A percentile compares a stretch with the other conserved stretches of the same genome.
phyloP scores from a whole-genome alignment of 2,329 filamentous ascomycete genomes.

The Chaetomium globosum region DNA sequence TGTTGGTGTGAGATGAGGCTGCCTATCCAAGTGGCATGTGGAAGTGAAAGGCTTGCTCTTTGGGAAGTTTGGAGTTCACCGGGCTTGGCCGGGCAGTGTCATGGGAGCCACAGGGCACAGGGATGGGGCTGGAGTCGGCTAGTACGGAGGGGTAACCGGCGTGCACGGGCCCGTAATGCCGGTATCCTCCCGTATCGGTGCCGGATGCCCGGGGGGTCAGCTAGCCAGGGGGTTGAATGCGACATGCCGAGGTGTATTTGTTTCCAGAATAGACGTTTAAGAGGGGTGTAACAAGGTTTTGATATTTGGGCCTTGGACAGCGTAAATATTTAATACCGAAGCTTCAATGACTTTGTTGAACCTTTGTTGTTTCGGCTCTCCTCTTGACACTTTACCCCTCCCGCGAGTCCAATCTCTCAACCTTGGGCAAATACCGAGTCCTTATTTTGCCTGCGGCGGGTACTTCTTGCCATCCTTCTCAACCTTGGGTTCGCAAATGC shows the following conservation, averaged over 20 bases:
- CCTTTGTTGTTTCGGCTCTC: neutral
- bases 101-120: neutral
- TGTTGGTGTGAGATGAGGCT: conserved; percentile 14
- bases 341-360: neutral
- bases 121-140: neutral
- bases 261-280: neutral
- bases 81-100: neutral
- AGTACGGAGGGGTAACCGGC: conserved; percentile 26
- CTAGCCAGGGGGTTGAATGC: neutral
- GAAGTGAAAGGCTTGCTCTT: too few species aligned
- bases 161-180: conserved; percentile 23
- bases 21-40: neutral
- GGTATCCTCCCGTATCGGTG: conserved; percentile 1
- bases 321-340: neutral
- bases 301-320: neutral
- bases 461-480: conserved; percentile 51
- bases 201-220: conserved; percentile 10
- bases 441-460: conserved; percentile 48
- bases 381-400: conserved; percentile 21
- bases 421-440: conserved; percentile 20
- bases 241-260: neutral
- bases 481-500: conserved; percentile 51
- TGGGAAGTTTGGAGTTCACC: neutral
- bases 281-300: neutral
- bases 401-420: neutral